Conservation (phyloP, 2,329 filamentous ascomycete species). For the Beauveria sp. region DNA sequence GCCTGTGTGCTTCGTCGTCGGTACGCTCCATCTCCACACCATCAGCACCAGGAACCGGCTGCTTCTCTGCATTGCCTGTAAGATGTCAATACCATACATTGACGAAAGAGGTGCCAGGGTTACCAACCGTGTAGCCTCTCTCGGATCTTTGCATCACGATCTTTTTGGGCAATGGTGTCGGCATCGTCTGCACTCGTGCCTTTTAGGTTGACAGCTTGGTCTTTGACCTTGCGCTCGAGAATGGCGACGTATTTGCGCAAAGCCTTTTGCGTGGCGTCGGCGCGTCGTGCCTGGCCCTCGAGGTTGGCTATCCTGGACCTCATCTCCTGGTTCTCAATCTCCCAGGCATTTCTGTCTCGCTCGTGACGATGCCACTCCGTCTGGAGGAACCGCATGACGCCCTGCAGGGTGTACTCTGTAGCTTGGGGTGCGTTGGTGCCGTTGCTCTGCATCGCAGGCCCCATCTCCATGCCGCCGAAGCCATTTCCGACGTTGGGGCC, state of each 20-base stretch:
- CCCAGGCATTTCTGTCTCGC: conserved; percentile 95
- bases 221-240: conserved; percentile 79
- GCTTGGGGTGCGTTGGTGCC: conserved; percentile 46
- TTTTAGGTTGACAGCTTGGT: conserved; percentile 67
- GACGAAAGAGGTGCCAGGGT: conserved; percentile 11
- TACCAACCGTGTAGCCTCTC: conserved; percentile 48
- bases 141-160: conserved; percentile 45
- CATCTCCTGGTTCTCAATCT: conserved; percentile 99
- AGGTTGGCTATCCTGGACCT: conserved; percentile 92
- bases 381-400: conserved; percentile 98
- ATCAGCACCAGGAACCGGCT: conserved; percentile 35
- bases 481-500: conserved; percentile 38
- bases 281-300: conserved; percentile 80
- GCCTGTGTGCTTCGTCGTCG: conserved; percentile 44
- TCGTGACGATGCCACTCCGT: conserved; percentile 99
- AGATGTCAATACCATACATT: neutral
- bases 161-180: conserved; percentile 37
- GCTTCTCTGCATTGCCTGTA: conserved; percentile 36
- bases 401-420: conserved; percentile 56
- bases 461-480: conserved; percentile 39
- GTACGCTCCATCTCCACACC: conserved; percentile 38
- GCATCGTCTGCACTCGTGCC: conserved; percentile 30
- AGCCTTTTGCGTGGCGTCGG: conserved; percentile 81
- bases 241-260: conserved; percentile 85
- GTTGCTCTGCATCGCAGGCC: conserved; percentile 37